A percentile compares a stretch with the other conserved stretches of the same genome.
These are phyloP conservation scores for Adansonia madagascariensis DNA, from an alignment of 441 rosid genomes.

Conservation along the genomic window DNA sequence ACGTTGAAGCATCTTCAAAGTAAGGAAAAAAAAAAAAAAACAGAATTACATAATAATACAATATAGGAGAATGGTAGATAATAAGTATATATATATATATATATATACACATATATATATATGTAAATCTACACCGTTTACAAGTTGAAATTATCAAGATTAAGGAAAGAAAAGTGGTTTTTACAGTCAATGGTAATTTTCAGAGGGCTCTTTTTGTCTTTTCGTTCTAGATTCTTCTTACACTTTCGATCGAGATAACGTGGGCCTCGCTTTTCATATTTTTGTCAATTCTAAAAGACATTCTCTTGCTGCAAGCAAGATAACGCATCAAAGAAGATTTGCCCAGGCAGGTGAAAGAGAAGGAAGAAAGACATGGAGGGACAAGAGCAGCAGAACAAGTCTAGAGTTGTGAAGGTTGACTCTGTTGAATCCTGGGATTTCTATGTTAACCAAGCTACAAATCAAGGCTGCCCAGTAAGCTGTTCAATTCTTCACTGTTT, in stretches of 20 bases:
- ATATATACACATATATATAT: background rate
- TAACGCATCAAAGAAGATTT: background rate
- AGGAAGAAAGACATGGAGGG: slow-evolving; percentile 44
- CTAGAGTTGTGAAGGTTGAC: slow-evolving; percentile 62
- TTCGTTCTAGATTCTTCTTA: slow-evolving; percentile 3
- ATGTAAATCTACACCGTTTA: background rate
- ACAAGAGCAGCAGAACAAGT: slow-evolving; percentile 49
- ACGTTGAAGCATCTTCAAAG: background rate
- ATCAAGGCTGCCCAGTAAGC: slow-evolving; percentile 62
- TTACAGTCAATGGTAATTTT: background rate
- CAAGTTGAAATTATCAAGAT: background rate
- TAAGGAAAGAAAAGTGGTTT: background rate
- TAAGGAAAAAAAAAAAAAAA: background rate
- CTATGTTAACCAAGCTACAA: slow-evolving; percentile 59
- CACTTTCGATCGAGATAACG: background rate
- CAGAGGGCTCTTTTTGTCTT: slow-evolving; percentile 8
- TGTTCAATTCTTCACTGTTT: background rate
- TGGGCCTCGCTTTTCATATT: slow-evolving; percentile 3
- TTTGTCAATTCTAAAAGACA: background rate
- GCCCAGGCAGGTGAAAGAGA: background rate
- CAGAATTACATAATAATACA: background rate
- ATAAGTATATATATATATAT: too few species aligned
- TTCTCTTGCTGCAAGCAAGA: background rate
- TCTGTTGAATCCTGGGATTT: slow-evolving; percentile 70
- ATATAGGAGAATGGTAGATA: background rate